These are phyloP conservation scores for Neofusicoccum ribis DNA, from an alignment of 2,329 filamentous ascomycete species.

Conservation along the genomic window DNA sequence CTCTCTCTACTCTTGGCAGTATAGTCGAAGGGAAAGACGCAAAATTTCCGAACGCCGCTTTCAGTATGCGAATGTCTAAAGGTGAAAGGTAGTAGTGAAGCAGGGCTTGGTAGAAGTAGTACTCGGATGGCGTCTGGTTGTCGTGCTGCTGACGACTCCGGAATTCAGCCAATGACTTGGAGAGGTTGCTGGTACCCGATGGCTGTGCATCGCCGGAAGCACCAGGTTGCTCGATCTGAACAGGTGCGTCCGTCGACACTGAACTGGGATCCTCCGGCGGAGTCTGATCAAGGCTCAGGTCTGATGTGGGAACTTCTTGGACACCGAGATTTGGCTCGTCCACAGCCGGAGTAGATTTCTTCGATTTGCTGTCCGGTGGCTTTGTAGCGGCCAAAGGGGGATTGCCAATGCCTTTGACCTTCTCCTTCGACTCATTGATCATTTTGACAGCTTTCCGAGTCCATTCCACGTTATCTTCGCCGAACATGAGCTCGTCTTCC, in stretches of 20 bases:
- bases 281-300: not conserved
- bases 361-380: slow-evolving; percentile 50
- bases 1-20: slow-evolving; percentile 81
- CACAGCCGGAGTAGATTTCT: slow-evolving; percentile 39
- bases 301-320: not conserved
- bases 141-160: slow-evolving; percentile 40
- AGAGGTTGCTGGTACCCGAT: slow-evolving; percentile 11
- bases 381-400: slow-evolving; percentile 57
- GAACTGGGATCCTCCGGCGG: not conserved
- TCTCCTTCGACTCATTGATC: slow-evolving; percentile 75
- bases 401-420: slow-evolving; percentile 66
- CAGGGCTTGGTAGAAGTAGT: slow-evolving; percentile 85
- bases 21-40: slow-evolving; percentile 81
- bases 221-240: not conserved
- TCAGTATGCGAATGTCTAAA: slow-evolving; percentile 88
- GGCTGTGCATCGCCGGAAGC: not conserved
- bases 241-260: not conserved
- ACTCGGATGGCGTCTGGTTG: slow-evolving; percentile 54
- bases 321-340: not conserved
- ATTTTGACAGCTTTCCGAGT: slow-evolving; percentile 77
- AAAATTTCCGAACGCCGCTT: slow-evolving; percentile 83
- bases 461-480: slow-evolving; percentile 84
- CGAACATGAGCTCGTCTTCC: slow-evolving; percentile 90
- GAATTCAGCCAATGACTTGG: slow-evolving; percentile 17
- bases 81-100: slow-evolving; percentile 88